Base-by-base conservation (phyloP, 164 flowering plant genomes). In the Buxus sempervirens region DNA sequence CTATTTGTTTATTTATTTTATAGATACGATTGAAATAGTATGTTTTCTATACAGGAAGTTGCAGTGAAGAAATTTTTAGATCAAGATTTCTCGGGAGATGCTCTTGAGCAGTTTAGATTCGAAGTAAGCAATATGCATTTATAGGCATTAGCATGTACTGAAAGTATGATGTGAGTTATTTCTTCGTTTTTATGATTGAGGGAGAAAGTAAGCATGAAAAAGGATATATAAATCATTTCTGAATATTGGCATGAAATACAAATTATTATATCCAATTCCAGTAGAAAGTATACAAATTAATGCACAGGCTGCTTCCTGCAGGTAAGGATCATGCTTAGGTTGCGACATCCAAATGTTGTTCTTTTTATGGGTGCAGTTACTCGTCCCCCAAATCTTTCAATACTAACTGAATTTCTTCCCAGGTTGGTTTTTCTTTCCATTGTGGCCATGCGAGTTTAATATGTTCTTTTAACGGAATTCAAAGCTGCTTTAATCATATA, bases 311-410 rank as follows among this genome's bases (percentile, higher is more conserved):
- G 61, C 68, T 45, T 72, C 63, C 5, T 78, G 80, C 84, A 95
- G 99, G 77, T 88, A 66, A 91, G 84, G 64, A 84, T 96, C 72
- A 96, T 96, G 99, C 79, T 86, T 64, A 89, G 98, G 78, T 76
- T 96, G 77, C 83, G 98, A 51, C 99, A 96, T 80, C 99, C 99
- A 26, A 96, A 96, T 84, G 95, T 92, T 63, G 98, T 96, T 71
- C 98, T 96, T 75, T 92, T 96, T 81, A 96, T 92, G 99, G 99
- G 99, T 66, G 99, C 98, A 18, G 96, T 96, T 65, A 89, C 97
- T 54, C 88, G 88, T 20, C 88, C 97, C 27, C 99, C 99, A 10
- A 83, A 92, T 83, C 83, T 93, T 66, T 96, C 99, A 21, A 96
- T 96, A 72, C 69, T 96, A 73, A 96, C 98, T 16, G 99, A 92